These are phyloP conservation scores for Fusarium tupiense DNA, from an alignment of 2,329 filamentous ascomycete genomes.

Conservation along the genomic window DNA sequence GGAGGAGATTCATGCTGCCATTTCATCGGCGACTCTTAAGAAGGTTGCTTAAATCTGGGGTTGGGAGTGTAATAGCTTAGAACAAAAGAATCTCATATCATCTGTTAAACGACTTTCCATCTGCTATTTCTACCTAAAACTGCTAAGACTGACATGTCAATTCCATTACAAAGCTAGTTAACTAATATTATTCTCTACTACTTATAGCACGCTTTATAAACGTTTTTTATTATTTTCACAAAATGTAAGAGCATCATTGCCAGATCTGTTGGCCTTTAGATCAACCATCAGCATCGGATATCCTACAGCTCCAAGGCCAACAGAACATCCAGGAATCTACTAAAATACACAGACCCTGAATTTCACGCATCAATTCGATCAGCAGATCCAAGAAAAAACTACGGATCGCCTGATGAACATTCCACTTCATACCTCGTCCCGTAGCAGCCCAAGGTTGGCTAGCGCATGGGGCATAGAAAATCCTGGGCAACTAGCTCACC, in stretches of 20 bases:
- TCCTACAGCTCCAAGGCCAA: too few species aligned
- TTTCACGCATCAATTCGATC: not conserved
- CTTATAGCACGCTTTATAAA: accelerated
- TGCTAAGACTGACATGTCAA: not conserved
- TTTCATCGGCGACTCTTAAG: slow-evolving; percentile 9
- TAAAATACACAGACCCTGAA: accelerated
- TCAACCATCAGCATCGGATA: accelerated
- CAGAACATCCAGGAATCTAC: accelerated
- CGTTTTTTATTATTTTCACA: accelerated
- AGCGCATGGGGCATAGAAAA: not conserved
- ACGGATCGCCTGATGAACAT: not conserved
- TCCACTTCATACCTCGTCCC: not conserved
- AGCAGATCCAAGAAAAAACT: not conserved
- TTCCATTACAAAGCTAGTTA: accelerated
- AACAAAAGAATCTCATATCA: not conserved
- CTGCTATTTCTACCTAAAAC: not conserved
- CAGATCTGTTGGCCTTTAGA: accelerated
- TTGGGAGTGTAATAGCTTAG: not conserved
- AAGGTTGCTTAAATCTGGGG: not conserved
- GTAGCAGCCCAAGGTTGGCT: not conserved
- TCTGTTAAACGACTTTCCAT: not conserved
- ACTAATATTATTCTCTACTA: accelerated
- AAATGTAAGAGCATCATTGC: accelerated
- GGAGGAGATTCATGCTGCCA: slow-evolving; percentile 11
- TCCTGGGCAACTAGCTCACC: not conserved